Conservation (phyloP, 352 stramenopile species). For the Pilasporangium apinafurcum region DNA sequence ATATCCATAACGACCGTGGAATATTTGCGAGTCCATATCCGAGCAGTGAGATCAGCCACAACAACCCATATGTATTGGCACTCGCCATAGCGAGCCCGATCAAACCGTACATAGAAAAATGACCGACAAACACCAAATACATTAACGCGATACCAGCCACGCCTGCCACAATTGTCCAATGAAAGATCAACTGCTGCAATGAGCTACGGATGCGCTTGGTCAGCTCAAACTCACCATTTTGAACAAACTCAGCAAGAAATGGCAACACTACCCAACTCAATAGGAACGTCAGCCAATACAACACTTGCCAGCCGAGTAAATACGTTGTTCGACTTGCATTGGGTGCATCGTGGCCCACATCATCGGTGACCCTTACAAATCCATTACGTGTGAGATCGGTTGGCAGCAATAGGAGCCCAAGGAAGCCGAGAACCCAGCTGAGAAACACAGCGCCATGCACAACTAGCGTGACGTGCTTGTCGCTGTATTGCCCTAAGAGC, state of each 20-base stretch:
- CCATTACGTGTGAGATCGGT: slow-evolving; percentile 49
- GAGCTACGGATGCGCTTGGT: slow-evolving; percentile 27
- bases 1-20: slow-evolving; percentile 41
- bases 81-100: slow-evolving; percentile 49
- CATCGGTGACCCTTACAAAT: slow-evolving; percentile 1
- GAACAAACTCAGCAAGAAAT: slow-evolving; percentile 50
- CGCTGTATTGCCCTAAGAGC: slow-evolving; percentile 50
- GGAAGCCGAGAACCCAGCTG: slow-evolving; percentile 54
- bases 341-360: neutral
- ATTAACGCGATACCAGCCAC: slow-evolving; percentile 16
- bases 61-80: slow-evolving; percentile 62
- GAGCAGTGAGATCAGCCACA: slow-evolving; percentile 57
- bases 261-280: slow-evolving; percentile 61
- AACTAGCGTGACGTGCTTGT: slow-evolving; percentile 23
- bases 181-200: slow-evolving; percentile 33
- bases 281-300: slow-evolving; percentile 66
- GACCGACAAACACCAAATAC: slow-evolving; percentile 55
- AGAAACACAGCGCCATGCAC: slow-evolving; percentile 42
- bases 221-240: slow-evolving; percentile 55
- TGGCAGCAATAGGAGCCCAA: slow-evolving; percentile 51
- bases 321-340: slow-evolving; percentile 9
- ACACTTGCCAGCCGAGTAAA: slow-evolving; percentile 32
- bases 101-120: slow-evolving; percentile 43
- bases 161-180: slow-evolving; percentile 44
- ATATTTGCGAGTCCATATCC: slow-evolving; percentile 60